Evolutionary conservation across 441 rosid species (phyloP).

Genomic region (Breynia disticha): DNA sequence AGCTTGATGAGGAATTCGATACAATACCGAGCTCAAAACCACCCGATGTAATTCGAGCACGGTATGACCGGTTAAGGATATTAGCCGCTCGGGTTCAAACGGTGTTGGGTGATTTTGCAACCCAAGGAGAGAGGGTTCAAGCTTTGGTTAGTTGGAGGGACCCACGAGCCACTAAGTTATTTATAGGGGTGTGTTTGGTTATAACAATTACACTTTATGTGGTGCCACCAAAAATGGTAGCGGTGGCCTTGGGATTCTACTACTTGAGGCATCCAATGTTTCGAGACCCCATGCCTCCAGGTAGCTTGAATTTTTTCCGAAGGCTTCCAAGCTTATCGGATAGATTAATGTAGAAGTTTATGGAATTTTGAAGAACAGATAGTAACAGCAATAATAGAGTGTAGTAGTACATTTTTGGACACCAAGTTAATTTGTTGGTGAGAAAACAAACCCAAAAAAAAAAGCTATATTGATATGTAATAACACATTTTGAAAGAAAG

Average conservation of each 20-base stretch:
- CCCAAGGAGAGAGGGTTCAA: conserved; percentile 84
- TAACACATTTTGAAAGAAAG: conserved; percentile 4
- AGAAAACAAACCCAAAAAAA: conserved; percentile 12
- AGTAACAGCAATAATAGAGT: background rate
- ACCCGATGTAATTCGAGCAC: conserved; percentile 50
- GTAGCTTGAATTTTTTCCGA: conserved; percentile 74
- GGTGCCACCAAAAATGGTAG: conserved; percentile 92
- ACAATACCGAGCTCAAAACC: conserved; percentile 68
- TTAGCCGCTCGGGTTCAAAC: conserved; percentile 81
- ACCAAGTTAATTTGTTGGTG: conserved; percentile 2
- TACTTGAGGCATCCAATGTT: conserved; percentile 92
- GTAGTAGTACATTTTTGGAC: conserved; percentile 8
- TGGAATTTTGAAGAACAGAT: conserved; percentile 6
- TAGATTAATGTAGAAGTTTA: conserved; percentile 50
- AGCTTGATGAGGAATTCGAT: conserved; percentile 88
- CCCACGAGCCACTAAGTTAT: conserved; percentile 83
- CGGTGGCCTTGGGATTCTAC: conserved; percentile 93
- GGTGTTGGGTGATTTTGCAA: conserved; percentile 81
- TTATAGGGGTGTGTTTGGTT: conserved; percentile 61
- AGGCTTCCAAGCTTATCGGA: conserved; percentile 88
- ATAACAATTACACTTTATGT: conserved; percentile 51
- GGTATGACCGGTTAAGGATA: conserved; percentile 77
- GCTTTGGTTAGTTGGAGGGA: conserved; percentile 97
- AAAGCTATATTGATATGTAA: conserved; percentile 9
- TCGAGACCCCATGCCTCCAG: conserved; percentile 82